Evolutionary conservation across 2,329 filamentous ascomycete genomes (phyloP).

Genomic region (Fusarium piperis): DNA sequence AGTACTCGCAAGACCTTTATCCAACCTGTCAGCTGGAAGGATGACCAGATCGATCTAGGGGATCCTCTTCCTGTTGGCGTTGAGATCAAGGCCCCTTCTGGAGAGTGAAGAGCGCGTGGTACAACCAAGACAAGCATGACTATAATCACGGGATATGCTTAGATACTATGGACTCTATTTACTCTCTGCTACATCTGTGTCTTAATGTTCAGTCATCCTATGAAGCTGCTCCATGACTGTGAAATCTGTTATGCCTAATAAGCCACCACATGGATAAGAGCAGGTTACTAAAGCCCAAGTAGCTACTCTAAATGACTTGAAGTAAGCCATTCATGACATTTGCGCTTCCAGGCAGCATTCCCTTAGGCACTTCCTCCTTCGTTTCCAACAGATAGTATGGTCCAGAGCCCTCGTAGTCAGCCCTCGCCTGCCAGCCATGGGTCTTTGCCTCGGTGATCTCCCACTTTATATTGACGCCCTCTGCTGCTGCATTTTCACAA

Average conservation of each 20-base stretch:
- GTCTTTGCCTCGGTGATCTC: slow-evolving; percentile 4
- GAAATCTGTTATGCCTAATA: background rate
- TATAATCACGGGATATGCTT: background rate
- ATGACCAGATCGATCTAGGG: background rate
- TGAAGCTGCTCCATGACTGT: background rate
- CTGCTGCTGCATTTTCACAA: background rate
- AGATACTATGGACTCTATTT: background rate
- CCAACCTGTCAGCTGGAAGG: background rate
- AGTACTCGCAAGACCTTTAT: background rate
- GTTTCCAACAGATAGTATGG: background rate
- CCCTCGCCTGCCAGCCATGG: slow-evolving; percentile 4
- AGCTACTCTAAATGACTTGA: background rate
- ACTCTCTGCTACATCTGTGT: background rate
- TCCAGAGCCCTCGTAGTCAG: background rate
- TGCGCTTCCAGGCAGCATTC: background rate
- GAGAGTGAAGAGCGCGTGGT: background rate
- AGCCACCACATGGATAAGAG: background rate
- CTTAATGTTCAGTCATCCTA: background rate
- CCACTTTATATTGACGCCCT: background rate
- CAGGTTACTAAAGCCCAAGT: background rate
- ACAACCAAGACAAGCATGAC: background rate
- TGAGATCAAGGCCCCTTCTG: background rate
- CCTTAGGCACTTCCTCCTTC: background rate
- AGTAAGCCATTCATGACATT: background rate
- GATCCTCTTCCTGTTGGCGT: background rate